Percentiles rank a stretch among this genome's conserved stretches.
These are phyloP conservation scores for Dacryopinax primogenitus DNA, from an alignment of 768 basidiomycete species.

Conservation along the genomic window DNA sequence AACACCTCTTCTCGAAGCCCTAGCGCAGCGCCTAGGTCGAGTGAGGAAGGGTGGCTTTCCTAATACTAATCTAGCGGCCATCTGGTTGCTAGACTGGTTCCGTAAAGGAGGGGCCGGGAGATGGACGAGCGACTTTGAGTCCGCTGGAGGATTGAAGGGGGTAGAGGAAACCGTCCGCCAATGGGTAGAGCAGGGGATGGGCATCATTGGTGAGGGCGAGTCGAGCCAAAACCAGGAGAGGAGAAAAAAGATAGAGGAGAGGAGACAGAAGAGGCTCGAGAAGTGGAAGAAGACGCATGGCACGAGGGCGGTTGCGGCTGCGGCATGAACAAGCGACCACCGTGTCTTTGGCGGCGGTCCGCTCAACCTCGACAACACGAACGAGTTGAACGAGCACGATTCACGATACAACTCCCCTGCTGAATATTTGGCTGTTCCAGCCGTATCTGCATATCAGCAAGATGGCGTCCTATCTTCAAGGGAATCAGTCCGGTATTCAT, in stretches of 20 bases:
- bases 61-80: slow-evolving; percentile 58
- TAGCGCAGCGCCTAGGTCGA: slow-evolving; percentile 72
- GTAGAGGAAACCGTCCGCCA: slow-evolving; percentile 8
- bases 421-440: too few species aligned
- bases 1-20: slow-evolving; percentile 53
- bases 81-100: slow-evolving; percentile 81
- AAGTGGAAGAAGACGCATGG: slow-evolving; percentile 8
- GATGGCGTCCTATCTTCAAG: too few species aligned
- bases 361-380: too few species aligned
- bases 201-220: slow-evolving; percentile 13
- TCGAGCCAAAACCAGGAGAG: slow-evolving; percentile 16
- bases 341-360: too few species aligned
- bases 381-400: too few species aligned
- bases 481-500: too few species aligned
- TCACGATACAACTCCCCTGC: too few species aligned
- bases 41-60: slow-evolving; percentile 59
- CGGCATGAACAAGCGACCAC: too few species aligned
- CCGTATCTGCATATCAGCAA: too few species aligned
- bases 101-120: slow-evolving; percentile 35
- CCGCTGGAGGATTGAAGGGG: background rate
- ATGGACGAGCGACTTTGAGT: slow-evolving; percentile 23
- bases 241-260: slow-evolving; percentile 10
- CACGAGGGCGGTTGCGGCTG: background rate
- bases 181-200: slow-evolving; percentile 11
- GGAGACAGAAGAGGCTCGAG: slow-evolving; percentile 9